Evolutionary conservation across 805 yeast genomes (phyloP).

Genomic region (Saturnispora quitensis): DNA sequence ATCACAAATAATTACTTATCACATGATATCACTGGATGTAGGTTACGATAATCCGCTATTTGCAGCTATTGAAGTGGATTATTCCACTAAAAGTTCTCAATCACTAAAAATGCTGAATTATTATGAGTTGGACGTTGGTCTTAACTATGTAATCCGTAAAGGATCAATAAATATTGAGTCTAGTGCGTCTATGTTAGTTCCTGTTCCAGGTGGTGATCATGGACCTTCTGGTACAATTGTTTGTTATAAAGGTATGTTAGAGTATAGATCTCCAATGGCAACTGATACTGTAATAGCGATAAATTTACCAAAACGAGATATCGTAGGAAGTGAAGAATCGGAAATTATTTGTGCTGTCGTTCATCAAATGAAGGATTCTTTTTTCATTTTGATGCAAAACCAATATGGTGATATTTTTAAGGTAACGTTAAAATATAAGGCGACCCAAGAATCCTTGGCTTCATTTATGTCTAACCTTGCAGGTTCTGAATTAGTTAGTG

Average conservation of each 20-base stretch:
- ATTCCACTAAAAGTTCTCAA: slow-evolving; percentile 24
- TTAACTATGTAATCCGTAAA: slow-evolving; percentile 61
- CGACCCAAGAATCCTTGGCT: slow-evolving; percentile 30
- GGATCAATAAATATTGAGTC: slow-evolving; percentile 32
- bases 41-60: slow-evolving; percentile 78
- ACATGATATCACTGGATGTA: slow-evolving; percentile 55
- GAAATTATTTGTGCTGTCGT: slow-evolving; percentile 48
- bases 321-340: background rate
- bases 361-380: slow-evolving; percentile 54
- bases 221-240: slow-evolving; percentile 65
- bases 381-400: slow-evolving; percentile 64
- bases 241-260: slow-evolving; percentile 46
- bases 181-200: slow-evolving; percentile 44
- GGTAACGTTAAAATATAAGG: slow-evolving; percentile 40
- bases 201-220: slow-evolving; percentile 64
- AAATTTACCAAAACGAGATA: slow-evolving; percentile 41
- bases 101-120: slow-evolving; percentile 36
- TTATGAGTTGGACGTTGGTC: slow-evolving; percentile 80
- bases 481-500: slow-evolving; percentile 28
- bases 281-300: background rate
- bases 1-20: slow-evolving; percentile 42
- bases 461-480: slow-evolving; percentile 8
- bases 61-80: slow-evolving; percentile 66
- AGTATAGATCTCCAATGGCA: slow-evolving; percentile 36
- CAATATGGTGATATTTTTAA: slow-evolving; percentile 70